Evolutionary conservation across 768 basidiomycete genomes (phyloP).

Genomic region (Suillus plorans): DNA sequence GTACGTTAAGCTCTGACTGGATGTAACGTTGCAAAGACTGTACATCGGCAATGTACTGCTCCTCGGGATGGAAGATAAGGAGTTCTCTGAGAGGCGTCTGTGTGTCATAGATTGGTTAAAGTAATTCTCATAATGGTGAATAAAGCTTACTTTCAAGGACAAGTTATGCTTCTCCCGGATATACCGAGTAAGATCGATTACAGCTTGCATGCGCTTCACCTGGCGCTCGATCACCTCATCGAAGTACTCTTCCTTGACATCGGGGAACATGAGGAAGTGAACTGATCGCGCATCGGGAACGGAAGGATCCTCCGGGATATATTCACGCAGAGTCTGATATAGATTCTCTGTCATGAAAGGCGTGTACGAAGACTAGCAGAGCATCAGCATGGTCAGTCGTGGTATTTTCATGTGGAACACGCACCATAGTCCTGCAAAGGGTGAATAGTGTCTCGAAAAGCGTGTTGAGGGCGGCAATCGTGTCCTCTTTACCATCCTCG

Average conservation of each 20-base stretch:
- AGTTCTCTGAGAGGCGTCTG: slow-evolving; percentile 93
- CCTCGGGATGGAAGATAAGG: slow-evolving; percentile 88
- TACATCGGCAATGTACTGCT: slow-evolving; percentile 82
- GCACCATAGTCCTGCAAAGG: slow-evolving; percentile 91
- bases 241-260: slow-evolving; percentile 92
- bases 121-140: slow-evolving; percentile 6
- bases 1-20: slow-evolving; percentile 92
- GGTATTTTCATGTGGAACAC: slow-evolving; percentile 19
- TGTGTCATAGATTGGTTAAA: background rate
- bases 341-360: slow-evolving; percentile 97
- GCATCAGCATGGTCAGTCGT: slow-evolving; percentile 5
- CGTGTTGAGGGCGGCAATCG: slow-evolving; percentile 86
- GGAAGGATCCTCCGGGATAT: slow-evolving; percentile 73
- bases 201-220: slow-evolving; percentile 90
- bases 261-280: slow-evolving; percentile 94
- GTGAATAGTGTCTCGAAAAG: slow-evolving; percentile 95
- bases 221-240: slow-evolving; percentile 91
- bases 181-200: slow-evolving; percentile 89
- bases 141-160: slow-evolving; percentile 78
- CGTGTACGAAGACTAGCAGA: slow-evolving; percentile 86
- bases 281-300: slow-evolving; percentile 85
- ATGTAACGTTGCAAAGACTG: slow-evolving; percentile 85
- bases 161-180: slow-evolving; percentile 85
- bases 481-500: slow-evolving; percentile 88
- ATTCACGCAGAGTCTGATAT: slow-evolving; percentile 87